These are phyloP conservation scores for Recurvomyces mirabilis DNA, from an alignment of 495 filamentous ascomycete genomes.

Conservation along the genomic window DNA sequence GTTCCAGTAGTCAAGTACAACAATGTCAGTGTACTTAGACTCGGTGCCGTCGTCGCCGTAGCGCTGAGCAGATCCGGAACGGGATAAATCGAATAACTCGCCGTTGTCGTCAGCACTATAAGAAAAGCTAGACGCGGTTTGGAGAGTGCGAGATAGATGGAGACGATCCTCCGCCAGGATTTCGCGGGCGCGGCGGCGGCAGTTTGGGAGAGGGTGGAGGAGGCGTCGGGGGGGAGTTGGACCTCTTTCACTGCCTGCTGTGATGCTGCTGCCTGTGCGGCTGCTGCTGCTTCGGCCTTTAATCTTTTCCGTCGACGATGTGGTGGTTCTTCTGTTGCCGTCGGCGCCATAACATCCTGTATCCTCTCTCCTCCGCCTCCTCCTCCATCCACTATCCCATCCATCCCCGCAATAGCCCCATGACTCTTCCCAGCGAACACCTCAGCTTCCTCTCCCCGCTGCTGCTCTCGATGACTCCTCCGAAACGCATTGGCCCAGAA, in stretches of 20 bases:
- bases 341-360: not conserved
- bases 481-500: slow-evolving; percentile 22
- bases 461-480: not conserved
- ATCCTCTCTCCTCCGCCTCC: not conserved
- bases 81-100: slow-evolving; percentile 86
- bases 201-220: slow-evolving; percentile 60
- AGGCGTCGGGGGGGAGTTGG: slow-evolving; percentile 67
- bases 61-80: slow-evolving; percentile 66
- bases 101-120: slow-evolving; percentile 81
- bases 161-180: slow-evolving; percentile 64
- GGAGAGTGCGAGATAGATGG: slow-evolving; percentile 81
- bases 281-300: slow-evolving; percentile 8
- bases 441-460: not conserved
- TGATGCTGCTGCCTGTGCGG: slow-evolving; percentile 9
- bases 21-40: slow-evolving; percentile 79
- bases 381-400: not conserved
- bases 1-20: slow-evolving; percentile 87
- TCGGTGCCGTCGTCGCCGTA: slow-evolving; percentile 60
- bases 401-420: no score
- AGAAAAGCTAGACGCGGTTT: slow-evolving; percentile 91
- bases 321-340: slow-evolving; percentile 22
- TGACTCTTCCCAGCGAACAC: no score
- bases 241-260: slow-evolving; percentile 6
- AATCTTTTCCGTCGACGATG: slow-evolving; percentile 29
- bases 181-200: slow-evolving; percentile 55